Percentiles rank a stretch among this genome's conserved stretches.
Evolutionary conservation across 2,329 filamentous ascomycete genomes (phyloP).

Genomic region (Chaetomium strumarium): DNA sequence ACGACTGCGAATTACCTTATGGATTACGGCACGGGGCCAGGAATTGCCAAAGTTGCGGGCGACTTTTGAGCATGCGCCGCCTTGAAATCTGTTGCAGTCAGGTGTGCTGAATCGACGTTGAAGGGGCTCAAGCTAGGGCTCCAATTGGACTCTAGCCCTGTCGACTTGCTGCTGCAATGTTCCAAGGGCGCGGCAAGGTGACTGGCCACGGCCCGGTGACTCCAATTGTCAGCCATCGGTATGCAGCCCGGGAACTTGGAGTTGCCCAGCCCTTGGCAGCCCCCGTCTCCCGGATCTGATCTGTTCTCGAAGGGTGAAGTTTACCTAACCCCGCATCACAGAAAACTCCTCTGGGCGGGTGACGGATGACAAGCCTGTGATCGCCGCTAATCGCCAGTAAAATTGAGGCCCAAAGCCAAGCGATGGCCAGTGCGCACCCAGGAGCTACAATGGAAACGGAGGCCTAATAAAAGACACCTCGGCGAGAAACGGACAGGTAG

Average conservation of each 20-base stretch:
- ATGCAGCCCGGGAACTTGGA: constrained; percentile 16
- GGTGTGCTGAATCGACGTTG: not conserved
- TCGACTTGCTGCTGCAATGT: too few relatives aligned
- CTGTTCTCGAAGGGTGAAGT: constrained; percentile 16
- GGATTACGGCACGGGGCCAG: not conserved
- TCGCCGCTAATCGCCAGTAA: constrained; percentile 18
- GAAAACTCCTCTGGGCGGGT: constrained; percentile 20
- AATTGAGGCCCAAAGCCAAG: too few relatives aligned
- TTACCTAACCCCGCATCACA: constrained; percentile 15
- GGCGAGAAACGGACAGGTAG: not conserved
- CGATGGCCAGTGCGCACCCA: constrained; percentile 1
- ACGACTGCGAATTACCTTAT: not conserved
- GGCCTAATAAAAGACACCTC: not conserved
- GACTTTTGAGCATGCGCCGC: not conserved
- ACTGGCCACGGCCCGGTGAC: not conserved
- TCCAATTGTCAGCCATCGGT: not conserved
- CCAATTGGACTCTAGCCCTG: constrained; percentile 5
- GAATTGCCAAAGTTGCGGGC: not conserved
- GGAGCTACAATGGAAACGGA: not conserved
- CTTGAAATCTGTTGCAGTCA: not conserved
- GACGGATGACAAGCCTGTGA: constrained; percentile 19
- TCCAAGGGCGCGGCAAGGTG: not conserved
- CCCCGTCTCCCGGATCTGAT: constrained; percentile 19
- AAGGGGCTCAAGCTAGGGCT: constrained; percentile 2
- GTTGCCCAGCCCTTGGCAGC: constrained; percentile 26